phyloP scores from a whole-genome alignment of 345 rosid genomes.

The Nasturtium officinale region DNA sequence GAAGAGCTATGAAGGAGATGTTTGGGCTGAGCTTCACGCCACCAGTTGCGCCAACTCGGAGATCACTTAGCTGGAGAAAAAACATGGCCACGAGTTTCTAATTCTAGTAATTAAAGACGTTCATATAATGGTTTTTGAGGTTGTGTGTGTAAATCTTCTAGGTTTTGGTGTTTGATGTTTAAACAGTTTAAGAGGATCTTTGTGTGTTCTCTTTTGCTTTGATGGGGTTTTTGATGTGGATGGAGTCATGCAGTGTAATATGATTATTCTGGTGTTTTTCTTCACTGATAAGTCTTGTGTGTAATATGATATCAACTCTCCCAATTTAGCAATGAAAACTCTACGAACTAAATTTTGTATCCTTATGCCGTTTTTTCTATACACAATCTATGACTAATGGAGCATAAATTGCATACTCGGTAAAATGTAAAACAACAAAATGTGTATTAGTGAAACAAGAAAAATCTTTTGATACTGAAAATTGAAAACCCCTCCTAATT shows the following conservation, averaged over 20 bases:
- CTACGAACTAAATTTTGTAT: background rate
- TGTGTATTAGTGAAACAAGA: background rate
- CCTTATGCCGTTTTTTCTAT: no score
- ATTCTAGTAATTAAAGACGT: constrained; percentile 16
- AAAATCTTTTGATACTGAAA: background rate
- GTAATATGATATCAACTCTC: background rate
- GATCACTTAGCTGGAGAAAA: constrained; percentile 71
- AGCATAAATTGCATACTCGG: background rate
- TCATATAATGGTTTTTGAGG: constrained; percentile 12
- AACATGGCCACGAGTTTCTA: constrained; percentile 62
- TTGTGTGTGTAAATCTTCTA: constrained; percentile 36
- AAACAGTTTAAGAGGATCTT: background rate
- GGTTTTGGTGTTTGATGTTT: constrained; percentile 28
- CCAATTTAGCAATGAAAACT: background rate
- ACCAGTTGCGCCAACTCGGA: constrained; percentile 49
- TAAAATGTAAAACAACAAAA: background rate
- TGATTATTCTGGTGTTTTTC: background rate
- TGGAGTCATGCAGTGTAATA: background rate
- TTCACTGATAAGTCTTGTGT: background rate
- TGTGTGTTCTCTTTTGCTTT: background rate
- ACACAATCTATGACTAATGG: background rate
- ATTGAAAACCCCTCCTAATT: background rate
- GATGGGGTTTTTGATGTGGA: constrained; percentile 1
- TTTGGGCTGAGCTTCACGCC: constrained; percentile 89
- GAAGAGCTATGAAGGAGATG: constrained; percentile 79